A percentile compares a stretch with the other conserved stretches of the same genome.
Evolutionary conservation across 1,284 basidiomycete species (phyloP).

Genomic region (Schizophyllum amplum): DNA sequence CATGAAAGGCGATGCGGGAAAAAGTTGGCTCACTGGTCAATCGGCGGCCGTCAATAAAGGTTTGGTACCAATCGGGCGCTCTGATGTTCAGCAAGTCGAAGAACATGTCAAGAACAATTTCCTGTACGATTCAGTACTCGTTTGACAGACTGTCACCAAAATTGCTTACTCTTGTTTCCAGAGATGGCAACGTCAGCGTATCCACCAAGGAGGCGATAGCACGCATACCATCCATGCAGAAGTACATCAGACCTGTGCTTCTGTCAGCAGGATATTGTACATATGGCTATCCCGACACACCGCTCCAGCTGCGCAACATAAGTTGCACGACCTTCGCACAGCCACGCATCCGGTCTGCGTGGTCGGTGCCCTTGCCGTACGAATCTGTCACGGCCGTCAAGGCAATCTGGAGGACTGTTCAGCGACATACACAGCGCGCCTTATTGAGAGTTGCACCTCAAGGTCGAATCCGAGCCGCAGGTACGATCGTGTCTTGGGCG

Average conservation of each 20-base stretch:
- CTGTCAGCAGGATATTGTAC: constrained; percentile 21
- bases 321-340: constrained; percentile 75
- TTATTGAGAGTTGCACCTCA: constrained; percentile 49
- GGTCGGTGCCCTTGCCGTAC: constrained; percentile 74
- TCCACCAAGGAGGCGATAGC: constrained; percentile 84
- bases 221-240: constrained; percentile 84
- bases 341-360: constrained; percentile 71
- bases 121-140: constrained; percentile 37
- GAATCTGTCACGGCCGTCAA: constrained; percentile 86
- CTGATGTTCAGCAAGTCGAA: constrained; percentile 92
- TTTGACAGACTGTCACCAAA: neutral
- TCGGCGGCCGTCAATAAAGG: constrained; percentile 81
- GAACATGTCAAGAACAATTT: constrained; percentile 89
- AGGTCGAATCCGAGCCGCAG: constrained; percentile 82
- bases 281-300: constrained; percentile 38
- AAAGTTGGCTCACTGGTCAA: constrained; percentile 60
- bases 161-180: constrained; percentile 69
- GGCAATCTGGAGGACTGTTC: constrained; percentile 50
- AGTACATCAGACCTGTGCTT: constrained; percentile 74
- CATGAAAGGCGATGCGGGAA: neutral
- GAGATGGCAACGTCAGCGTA: constrained; percentile 81
- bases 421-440: neutral
- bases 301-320: constrained; percentile 90
- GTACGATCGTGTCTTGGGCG: constrained; percentile 75
- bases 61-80: constrained; percentile 83